Evolutionary conservation across 2,329 filamentous ascomycete species (phyloP).

Genomic region (Aspergillus carbonarius): DNA sequence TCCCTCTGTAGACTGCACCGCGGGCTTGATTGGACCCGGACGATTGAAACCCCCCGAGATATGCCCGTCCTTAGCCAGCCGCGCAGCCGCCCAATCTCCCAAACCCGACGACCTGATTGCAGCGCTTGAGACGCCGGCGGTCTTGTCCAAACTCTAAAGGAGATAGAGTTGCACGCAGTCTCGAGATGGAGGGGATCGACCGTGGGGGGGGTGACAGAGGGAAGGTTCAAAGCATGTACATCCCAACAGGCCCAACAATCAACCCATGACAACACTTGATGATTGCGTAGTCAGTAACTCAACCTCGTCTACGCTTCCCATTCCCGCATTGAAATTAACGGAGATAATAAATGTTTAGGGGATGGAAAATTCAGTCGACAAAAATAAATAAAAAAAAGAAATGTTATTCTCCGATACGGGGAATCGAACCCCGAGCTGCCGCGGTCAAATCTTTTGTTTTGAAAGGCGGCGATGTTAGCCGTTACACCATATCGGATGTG

Average conservation of each 20-base stretch:
- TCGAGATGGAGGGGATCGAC: not conserved
- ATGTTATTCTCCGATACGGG: conserved; percentile 25
- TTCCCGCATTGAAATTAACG: too few relatives aligned
- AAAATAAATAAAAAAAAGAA: not conserved
- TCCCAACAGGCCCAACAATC: not conserved
- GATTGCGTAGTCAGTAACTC: too few relatives aligned
- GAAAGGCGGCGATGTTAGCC: conserved; percentile 32
- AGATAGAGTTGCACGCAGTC: not conserved
- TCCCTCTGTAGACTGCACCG: too few relatives aligned
- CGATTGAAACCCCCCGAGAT: not conserved
- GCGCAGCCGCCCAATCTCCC: not conserved
- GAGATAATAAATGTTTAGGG: not conserved
- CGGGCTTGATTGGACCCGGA: not conserved
- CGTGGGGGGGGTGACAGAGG: not conserved
- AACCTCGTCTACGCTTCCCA: too few relatives aligned
- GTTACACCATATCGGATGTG: conserved; percentile 30
- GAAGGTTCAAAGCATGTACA: not conserved
- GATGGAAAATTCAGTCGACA: not conserved
- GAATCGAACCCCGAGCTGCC: conserved; percentile 32
- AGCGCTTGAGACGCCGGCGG: not conserved
- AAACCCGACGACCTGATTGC: not conserved
- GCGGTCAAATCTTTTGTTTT: conserved; percentile 15
- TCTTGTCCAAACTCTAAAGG: not conserved
- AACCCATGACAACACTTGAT: too few relatives aligned
- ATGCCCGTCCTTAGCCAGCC: not conserved